Evolutionary conservation across 257 asterid genomes (phyloP).

Genomic region (Petrea volubilis): DNA sequence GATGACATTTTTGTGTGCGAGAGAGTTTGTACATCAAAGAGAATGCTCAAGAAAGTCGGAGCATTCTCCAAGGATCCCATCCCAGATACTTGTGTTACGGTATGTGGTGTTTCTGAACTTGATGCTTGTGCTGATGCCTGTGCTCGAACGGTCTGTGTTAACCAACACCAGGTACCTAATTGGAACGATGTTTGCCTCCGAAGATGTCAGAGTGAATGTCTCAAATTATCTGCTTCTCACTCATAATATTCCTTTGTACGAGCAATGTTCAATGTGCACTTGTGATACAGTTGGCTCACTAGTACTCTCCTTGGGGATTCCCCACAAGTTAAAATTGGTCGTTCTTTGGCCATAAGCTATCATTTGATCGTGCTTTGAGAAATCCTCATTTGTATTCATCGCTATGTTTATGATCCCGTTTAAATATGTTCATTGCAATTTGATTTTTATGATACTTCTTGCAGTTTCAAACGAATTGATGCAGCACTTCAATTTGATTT

Average conservation of each 20-base stretch:
- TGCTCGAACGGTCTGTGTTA: conserved; percentile 89
- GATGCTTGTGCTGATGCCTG: conserved; percentile 98
- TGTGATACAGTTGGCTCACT: not conserved
- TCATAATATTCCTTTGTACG: conserved; percentile 11
- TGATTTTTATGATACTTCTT: no score
- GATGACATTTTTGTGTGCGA: conserved; percentile 91
- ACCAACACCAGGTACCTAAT: conserved; percentile 93
- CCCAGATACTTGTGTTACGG: conserved; percentile 89
- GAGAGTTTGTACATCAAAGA: conserved; percentile 92
- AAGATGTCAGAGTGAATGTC: conserved; percentile 94
- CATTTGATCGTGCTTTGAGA: conserved; percentile 8
- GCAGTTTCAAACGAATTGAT: no score
- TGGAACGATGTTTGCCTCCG: conserved; percentile 96
- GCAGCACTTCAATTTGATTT: no score
- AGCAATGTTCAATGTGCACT: not conserved
- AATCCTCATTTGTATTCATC: no score
- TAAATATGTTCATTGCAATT: no score
- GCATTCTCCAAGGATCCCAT: conserved; percentile 94
- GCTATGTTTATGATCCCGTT: no score
- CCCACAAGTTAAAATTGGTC: not conserved
- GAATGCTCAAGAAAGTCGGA: conserved; percentile 96
- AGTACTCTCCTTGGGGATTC: not conserved
- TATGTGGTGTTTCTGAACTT: conserved; percentile 93
- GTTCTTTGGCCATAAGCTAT: not conserved
- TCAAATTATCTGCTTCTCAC: conserved; percentile 64